Percentiles rank a stretch among this genome's conserved stretches.
phyloP scores from a whole-genome alignment of 495 filamentous ascomycete genomes.

The Evansstolkia leycettana region DNA sequence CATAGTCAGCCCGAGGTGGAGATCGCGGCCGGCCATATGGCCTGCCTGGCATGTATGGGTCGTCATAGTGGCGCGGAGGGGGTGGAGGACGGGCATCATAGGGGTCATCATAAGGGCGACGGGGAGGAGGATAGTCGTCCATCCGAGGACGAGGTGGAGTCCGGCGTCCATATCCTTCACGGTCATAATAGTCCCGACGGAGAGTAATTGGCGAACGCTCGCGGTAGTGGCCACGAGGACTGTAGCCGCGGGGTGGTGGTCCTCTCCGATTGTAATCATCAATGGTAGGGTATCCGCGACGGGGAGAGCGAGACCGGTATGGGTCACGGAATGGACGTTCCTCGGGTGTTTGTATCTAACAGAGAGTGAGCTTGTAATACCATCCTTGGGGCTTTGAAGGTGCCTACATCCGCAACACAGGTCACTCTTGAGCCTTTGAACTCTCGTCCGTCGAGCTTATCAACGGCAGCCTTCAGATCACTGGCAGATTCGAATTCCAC shows the following conservation, averaged over 20 bases:
- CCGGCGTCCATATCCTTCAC: slow-evolving; percentile 56
- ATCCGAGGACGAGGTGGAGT: slow-evolving; percentile 58
- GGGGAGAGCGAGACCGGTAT: slow-evolving; percentile 64
- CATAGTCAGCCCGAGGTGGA: slow-evolving; percentile 31
- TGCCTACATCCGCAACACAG: slow-evolving; percentile 75
- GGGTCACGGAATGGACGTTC: slow-evolving; percentile 57
- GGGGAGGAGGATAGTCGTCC: slow-evolving; percentile 59
- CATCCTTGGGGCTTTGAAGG: slow-evolving; percentile 2
- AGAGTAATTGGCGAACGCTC: slow-evolving; percentile 63
- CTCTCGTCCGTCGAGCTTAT: slow-evolving; percentile 82
- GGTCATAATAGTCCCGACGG: slow-evolving; percentile 76
- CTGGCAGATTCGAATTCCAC: slow-evolving; percentile 92
- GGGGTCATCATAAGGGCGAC: slow-evolving; percentile 40
- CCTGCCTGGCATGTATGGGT: slow-evolving; percentile 31
- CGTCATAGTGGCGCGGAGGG: slow-evolving; percentile 33
- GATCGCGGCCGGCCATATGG: slow-evolving; percentile 33
- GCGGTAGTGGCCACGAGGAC: slow-evolving; percentile 75
- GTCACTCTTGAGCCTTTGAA: slow-evolving; percentile 79
- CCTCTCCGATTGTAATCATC: slow-evolving; percentile 70
- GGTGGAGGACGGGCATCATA: slow-evolving; percentile 33
- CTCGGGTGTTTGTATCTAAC: slow-evolving; percentile 46
- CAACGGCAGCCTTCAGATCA: slow-evolving; percentile 80
- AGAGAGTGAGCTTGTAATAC: slow-evolving; percentile 7
- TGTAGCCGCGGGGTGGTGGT: slow-evolving; percentile 66
- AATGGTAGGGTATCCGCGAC: slow-evolving; percentile 52